phyloP scores from a whole-genome alignment of 129 eudicot species.

The Silybum marianum region DNA sequence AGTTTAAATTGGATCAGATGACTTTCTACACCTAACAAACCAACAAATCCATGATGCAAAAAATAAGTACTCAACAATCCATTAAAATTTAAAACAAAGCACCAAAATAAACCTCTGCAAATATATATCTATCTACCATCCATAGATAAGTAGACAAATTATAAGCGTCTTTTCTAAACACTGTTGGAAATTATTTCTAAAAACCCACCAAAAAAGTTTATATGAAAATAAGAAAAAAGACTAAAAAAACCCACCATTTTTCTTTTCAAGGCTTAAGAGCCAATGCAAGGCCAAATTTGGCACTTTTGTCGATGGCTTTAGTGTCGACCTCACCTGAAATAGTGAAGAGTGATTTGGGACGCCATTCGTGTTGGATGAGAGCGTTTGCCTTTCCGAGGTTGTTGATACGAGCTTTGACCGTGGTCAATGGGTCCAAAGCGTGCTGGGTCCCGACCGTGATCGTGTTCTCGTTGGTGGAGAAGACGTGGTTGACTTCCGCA shows the following conservation, averaged over 20 bases:
- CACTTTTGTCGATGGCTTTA: conserved; percentile 79
- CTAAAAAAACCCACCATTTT: conserved; percentile 10
- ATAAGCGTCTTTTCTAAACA: background rate
- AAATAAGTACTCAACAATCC: conserved; percentile 13
- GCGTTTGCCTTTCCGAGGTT: conserved; percentile 83
- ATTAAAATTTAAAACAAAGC: background rate
- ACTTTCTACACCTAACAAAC: background rate
- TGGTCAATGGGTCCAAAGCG: conserved; percentile 77
- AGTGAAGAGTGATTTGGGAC: conserved; percentile 88
- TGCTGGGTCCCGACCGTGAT: conserved; percentile 87
- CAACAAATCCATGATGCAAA: background rate
- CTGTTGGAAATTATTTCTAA: conserved; percentile 28
- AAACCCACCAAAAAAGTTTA: conserved; percentile 25
- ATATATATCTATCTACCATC: conserved; percentile 34
- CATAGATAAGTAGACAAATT: conserved; percentile 20
- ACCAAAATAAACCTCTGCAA: conserved; percentile 24
- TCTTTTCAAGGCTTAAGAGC: conserved; percentile 85
- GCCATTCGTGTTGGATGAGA: conserved; percentile 98
- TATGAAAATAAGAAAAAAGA: background rate
- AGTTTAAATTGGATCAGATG: too few species aligned
- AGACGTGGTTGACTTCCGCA: conserved; percentile 85
- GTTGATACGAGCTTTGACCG: conserved; percentile 73
- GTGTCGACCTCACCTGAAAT: conserved; percentile 89
- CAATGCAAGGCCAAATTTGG: conserved; percentile 90
- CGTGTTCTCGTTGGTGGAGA: conserved; percentile 88